These are phyloP conservation scores for Eurotiales sp. DNA, from an alignment of 2,329 filamentous ascomycete species.

Conservation along the genomic window DNA sequence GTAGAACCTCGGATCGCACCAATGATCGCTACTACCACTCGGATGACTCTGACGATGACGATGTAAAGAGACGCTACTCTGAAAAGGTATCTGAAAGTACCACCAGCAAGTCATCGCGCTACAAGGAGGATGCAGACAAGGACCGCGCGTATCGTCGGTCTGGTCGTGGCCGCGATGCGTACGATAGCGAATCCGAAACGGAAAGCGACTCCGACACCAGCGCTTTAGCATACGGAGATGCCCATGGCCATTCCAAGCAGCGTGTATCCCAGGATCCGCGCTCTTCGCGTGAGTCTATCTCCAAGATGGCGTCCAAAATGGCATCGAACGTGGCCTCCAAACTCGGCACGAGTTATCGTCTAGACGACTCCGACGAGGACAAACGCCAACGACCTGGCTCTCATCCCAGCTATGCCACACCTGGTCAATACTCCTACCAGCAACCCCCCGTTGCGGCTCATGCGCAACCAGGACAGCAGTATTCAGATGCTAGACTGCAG, in stretches of 20 bases:
- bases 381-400: slow-evolving; percentile 20
- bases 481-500: slow-evolving; percentile 14
- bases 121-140: slow-evolving; percentile 12
- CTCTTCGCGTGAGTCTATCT: slow-evolving; percentile 13
- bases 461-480: slow-evolving; percentile 18
- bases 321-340: slow-evolving; percentile 4
- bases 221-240: slow-evolving; percentile 36
- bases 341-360: slow-evolving; percentile 14
- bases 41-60: slow-evolving; percentile 17
- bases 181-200: slow-evolving; percentile 21
- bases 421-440: slow-evolving; percentile 29
- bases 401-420: slow-evolving; percentile 34
- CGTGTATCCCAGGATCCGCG: slow-evolving; percentile 12
- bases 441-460: slow-evolving; percentile 22
- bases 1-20: slow-evolving; percentile 16
- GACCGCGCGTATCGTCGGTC: slow-evolving; percentile 5
- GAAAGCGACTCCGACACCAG: slow-evolving; percentile 31
- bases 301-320: slow-evolving; percentile 2
- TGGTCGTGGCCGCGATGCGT: slow-evolving; percentile 19
- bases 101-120: slow-evolving; percentile 3
- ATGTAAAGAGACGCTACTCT: slow-evolving; percentile 2
- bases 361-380: slow-evolving; percentile 16
- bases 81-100: slow-evolving; percentile 5
- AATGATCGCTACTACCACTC: slow-evolving; percentile 27
- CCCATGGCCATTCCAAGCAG: slow-evolving; percentile 1